Base-by-base conservation (phyloP, 768 basidiomycete genomes). In the Tremella fuciformis region DNA sequence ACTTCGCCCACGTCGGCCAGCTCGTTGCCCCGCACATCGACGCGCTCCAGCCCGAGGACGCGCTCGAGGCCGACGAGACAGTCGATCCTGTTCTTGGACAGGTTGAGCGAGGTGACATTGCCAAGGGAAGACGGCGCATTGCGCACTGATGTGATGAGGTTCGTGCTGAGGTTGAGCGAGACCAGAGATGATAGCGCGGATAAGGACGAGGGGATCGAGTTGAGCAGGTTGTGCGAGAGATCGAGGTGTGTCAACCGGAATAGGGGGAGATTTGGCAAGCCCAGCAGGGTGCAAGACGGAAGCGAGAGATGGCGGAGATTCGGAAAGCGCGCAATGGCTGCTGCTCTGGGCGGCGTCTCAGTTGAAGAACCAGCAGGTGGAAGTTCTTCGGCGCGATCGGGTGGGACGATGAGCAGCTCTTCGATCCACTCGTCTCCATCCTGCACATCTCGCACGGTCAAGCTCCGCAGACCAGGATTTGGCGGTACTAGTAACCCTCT, bases 131-230 rank as follows among this genome's bases (percentile, higher is more conserved):
- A 83, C 70, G 91, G 88, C 58, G 96, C 89, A 25, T 89, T 88
- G 3, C 92, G 83, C 16, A 98, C 87, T 16, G 93, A 92, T n/a
- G 94, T 91, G 65, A 99, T 91, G 84, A 99, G 90, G 79, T 99
- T 99, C 77, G 93, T 88, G 15, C 89, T 82, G n/a, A 99, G 84
- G 77, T 96, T 93, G 66, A 99, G 86, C n/a, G 88, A 89, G 54
- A 85, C 77, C 53, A 99, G 87, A 62, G 86, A 88, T 69, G 86
- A 84, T 21, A 99, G 83, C 4, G 80, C 72, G 15, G 85, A 82
- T 29, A 94, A 82, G 19, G 86, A 88, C 1, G 86, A 76, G 0
- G 91, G 91, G n/a, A 93, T 82, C 26, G 89, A 88, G 41, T 92
- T 85, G 47, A 97, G 83, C 16, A 96, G 84, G 74, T 96, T 96